A percentile compares a stretch with the other conserved stretches of the same genome.
Conservation (phyloP, 2,329 filamentous ascomycete species). For the Calycina marina region DNA sequence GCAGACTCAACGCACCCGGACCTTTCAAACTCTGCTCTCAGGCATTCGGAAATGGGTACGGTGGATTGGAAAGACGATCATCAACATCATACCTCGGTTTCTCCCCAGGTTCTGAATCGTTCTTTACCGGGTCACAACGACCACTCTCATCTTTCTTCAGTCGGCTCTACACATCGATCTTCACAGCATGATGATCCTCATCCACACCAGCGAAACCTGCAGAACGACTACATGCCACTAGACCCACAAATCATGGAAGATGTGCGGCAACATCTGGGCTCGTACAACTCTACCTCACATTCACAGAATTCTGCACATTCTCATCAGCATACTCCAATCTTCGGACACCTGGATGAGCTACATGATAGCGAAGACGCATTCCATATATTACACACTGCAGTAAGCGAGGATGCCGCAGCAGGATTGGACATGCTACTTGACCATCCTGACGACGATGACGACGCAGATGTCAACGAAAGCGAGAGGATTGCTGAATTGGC, state of each 20-base stretch:
- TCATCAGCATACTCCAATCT: slow-evolving; percentile 5
- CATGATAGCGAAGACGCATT: slow-evolving; percentile 10
- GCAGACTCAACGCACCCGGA: not conserved
- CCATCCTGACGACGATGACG: slow-evolving; percentile 15
- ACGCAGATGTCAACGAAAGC: too few species aligned
- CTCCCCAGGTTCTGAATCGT: slow-evolving; percentile 20
- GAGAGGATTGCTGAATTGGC: too few species aligned
- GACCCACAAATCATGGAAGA: slow-evolving; percentile 48
- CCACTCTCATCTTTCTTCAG: slow-evolving; percentile 6
- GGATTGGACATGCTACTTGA: slow-evolving; percentile 21
- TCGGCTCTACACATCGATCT: slow-evolving; percentile 13
- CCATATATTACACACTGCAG: slow-evolving; percentile 11
- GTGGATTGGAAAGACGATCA: too few species aligned
- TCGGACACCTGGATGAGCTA: slow-evolving; percentile 3
- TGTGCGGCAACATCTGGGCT: slow-evolving; percentile 27
- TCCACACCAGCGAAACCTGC: slow-evolving; percentile 9
- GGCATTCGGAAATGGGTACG: too few species aligned
- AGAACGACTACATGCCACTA: slow-evolving; percentile 30
- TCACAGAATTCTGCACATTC: slow-evolving; percentile 2
- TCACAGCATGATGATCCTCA: slow-evolving; percentile 21
- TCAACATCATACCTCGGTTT: slow-evolving; percentile 14
- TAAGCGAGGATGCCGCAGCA: slow-evolving; percentile 8
- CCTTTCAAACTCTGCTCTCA: slow-evolving; percentile 1
- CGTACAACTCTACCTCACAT: slow-evolving; percentile 7
- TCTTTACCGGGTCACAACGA: slow-evolving; percentile 11